These are phyloP conservation scores for Pyrenophora graminea DNA, from an alignment of 2,329 filamentous ascomycete genomes.

Conservation along the genomic window DNA sequence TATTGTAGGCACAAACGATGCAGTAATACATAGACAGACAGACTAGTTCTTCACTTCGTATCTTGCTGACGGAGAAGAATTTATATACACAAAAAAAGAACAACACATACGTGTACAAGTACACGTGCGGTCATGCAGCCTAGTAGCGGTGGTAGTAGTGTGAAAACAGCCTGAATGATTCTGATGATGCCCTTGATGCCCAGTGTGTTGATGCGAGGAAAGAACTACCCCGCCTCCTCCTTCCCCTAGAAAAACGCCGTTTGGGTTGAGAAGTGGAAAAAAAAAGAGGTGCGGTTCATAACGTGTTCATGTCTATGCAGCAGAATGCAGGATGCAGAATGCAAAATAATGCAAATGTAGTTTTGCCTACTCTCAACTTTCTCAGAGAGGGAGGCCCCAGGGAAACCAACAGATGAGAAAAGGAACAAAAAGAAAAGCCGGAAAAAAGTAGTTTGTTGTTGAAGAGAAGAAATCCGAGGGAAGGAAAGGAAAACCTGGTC, in stretches of 20 bases:
- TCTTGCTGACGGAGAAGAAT: too few species aligned
- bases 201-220: too few species aligned
- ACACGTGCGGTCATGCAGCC: too few species aligned
- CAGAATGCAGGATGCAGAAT: neutral
- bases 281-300: neutral
- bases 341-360: neutral
- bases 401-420: neutral
- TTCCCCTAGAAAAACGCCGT: neutral
- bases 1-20: too few species aligned
- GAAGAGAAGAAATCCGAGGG: neutral
- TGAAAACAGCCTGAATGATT: neutral
- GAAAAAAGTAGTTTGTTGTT: constrained; percentile 1
- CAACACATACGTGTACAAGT: too few species aligned
- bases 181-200: neutral
- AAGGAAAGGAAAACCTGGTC: neutral
- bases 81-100: too few species aligned
- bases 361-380: too few species aligned
- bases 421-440: neutral
- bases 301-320: too few species aligned
- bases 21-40: too few species aligned
- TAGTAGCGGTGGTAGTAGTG: too few species aligned
- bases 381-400: neutral
- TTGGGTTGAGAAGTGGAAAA: neutral
- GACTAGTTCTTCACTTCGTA: too few species aligned
- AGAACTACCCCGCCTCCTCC: too few species aligned